Percentiles rank a stretch among this genome's conserved stretches.
Evolutionary conservation across 2,329 filamentous ascomycete species (phyloP).

Genomic region (Fusarium tanahbumbuense): DNA sequence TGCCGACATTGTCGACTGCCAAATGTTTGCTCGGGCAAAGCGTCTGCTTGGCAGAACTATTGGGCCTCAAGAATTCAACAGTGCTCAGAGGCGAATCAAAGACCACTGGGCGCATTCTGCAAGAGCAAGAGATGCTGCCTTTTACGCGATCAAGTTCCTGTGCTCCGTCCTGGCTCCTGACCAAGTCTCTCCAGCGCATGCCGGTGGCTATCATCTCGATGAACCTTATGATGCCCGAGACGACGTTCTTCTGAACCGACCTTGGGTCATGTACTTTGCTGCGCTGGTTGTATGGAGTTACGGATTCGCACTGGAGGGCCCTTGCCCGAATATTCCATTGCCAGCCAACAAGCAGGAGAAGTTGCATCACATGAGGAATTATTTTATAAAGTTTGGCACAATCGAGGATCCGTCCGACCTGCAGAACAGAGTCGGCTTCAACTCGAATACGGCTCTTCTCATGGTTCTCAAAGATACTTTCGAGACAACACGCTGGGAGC

Average conservation of each 20-base stretch:
- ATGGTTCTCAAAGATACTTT: constrained; percentile 87
- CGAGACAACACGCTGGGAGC: constrained; percentile 84
- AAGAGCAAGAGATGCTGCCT: constrained; percentile 88
- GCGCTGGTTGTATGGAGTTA: constrained; percentile 95
- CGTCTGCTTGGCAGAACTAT: constrained; percentile 88
- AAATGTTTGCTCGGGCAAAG: constrained; percentile 91
- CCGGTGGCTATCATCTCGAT: constrained; percentile 56
- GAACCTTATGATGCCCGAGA: constrained; percentile 82
- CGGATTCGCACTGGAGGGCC: constrained; percentile 88
- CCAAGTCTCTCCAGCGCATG: constrained; percentile 50
- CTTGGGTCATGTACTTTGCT: constrained; percentile 96
- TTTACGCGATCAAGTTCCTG: constrained; percentile 90
- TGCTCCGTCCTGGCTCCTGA: constrained; percentile 80
- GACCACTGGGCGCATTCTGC: constrained; percentile 90
- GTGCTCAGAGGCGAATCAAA: constrained; percentile 84
- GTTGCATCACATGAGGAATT: constrained; percentile 81
- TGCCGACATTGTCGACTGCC: constrained; percentile 95
- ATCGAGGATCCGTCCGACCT: constrained; percentile 82
- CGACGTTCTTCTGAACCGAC: constrained; percentile 88
- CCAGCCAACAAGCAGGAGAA: constrained; percentile 73
- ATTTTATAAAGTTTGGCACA: constrained; percentile 77
- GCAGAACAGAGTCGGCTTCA: constrained; percentile 77
- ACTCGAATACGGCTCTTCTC: constrained; percentile 83
- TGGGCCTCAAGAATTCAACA: constrained; percentile 81
- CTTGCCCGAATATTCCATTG: constrained; percentile 65